Base-by-base conservation (phyloP, 2,329 filamentous ascomycete genomes). In the Triangularia verruculosa region DNA sequence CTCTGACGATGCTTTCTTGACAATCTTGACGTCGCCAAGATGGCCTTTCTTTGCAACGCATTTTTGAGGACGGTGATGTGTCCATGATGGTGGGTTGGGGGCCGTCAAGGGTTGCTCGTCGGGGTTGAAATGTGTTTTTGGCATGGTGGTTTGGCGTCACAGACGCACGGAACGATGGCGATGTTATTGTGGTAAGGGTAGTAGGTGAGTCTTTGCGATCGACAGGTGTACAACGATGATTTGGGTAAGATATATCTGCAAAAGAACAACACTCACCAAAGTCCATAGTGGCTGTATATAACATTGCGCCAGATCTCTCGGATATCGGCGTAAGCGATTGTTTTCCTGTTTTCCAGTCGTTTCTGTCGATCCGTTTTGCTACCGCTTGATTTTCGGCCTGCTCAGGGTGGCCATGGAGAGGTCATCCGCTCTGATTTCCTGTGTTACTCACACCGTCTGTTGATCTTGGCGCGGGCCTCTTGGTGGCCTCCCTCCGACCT, bases 331-430 rank as follows among this genome's bases (percentile, higher is more conserved):
- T 27, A 13, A 25, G n/a, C 24, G 4, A 17, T 3, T 6, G 15
- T 30, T 56, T 34, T 32, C 20, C 8, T 56, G 24, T 30, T 56
- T 56, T 28, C 13, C 32, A n/a, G 54, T 17, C 13, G n/a, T 32
- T 30, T 32, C 4, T 28, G 8, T 32, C n/a, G 27, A 39, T n/a
- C 54, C 4, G 54, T 64, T 64, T 64, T 47, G 39, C 9, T 32
- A 13, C 13, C 57, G 62, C 57, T 54, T 64, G 62, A 64, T 64
- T 39, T 24, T 15, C 62, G 30, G 62, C 57, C 34, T 47, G 15
- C 27, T n/a, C n/a, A 17, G 32, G 8, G 28, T 17, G 62, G 57
- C 53, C 53, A 15, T 25, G 30, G 32, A n/a, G 20, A 22, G 39
- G 32, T 25, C 17, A 13, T 39, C 15, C 13, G 15, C 17, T 39